Evolutionary conservation across 495 filamentous ascomycete species (phyloP), one percentile per base, ranked within the genome.

Genomic region (Astrothelium subdiscretum): DNA sequence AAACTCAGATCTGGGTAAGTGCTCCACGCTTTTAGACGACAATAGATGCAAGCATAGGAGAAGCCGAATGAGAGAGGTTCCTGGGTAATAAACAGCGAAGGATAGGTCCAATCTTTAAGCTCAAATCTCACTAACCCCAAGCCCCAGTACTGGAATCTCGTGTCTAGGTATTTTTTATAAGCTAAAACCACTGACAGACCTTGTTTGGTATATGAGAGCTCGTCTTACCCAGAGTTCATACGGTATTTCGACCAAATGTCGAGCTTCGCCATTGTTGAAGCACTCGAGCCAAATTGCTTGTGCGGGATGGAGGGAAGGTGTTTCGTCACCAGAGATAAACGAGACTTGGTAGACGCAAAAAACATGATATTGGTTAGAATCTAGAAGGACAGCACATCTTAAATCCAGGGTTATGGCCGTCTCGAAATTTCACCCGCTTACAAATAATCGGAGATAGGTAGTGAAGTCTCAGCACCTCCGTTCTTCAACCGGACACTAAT

Each of bases 61-160:
- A n/a, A n/a, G n/a, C n/a, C n/a, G n/a, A n/a, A n/a, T n/a, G n/a
- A n/a, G n/a, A n/a, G n/a, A n/a, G n/a, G n/a, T n/a, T n/a, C n/a
- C n/a, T n/a, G n/a, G n/a, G n/a, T n/a, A n/a, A n/a, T n/a, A n/a
- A n/a, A n/a, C n/a, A n/a, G n/a, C n/a, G n/a, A n/a, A n/a, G n/a
- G n/a, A n/a, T n/a, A n/a, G n/a, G n/a, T n/a, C n/a, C n/a, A n/a
- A 38, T 38, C 35, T 38, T 38, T 6, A 38, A 8, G 15, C 8
- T 38, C 35, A 6, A 38, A 15, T 15, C 35, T 8, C 35, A 38
- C 84, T 69, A 79, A 87, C 86, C 58, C 87, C 88, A 67, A 84
- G 91, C 1, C 89, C 89, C 40, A 92, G 67, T 11, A 80, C 72
- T 0, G 90, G 90, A 40, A 95, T 90, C 62, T 90, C 83, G 71